These are phyloP conservation scores for Eutrema yunnanense DNA, from an alignment of 345 rosid species.

Conservation along the genomic window DNA sequence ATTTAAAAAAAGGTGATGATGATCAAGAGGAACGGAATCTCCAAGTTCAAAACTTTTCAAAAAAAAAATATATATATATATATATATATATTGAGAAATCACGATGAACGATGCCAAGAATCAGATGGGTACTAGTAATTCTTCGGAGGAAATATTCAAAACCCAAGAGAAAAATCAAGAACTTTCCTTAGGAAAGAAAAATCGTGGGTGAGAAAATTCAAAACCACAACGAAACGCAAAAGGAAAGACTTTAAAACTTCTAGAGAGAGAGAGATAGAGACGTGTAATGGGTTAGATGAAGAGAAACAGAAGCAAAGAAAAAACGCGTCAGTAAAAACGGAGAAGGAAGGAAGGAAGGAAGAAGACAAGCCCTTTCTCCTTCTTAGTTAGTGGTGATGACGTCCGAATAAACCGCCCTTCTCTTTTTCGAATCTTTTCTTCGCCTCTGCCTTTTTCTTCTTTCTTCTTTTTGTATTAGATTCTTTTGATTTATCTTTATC, in stretches of 20 bases:
- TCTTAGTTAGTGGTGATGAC: slow-evolving; percentile 29
- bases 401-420: slow-evolving; percentile 30
- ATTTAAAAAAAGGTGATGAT: neutral
- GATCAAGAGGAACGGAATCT: slow-evolving; percentile 11
- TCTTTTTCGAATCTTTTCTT: slow-evolving; percentile 23
- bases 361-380: neutral
- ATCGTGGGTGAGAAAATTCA: slow-evolving; percentile 8
- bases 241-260: neutral
- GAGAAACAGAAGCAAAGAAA: neutral
- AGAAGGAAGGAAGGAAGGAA: neutral
- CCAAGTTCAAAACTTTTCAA: neutral
- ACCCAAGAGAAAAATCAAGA: slow-evolving; percentile 12
- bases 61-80: neutral
- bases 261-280: slow-evolving; percentile 7
- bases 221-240: slow-evolving; percentile 10
- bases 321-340: slow-evolving; percentile 2
- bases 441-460: neutral
- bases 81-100: neutral
- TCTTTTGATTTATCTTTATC: slow-evolving; percentile 19
- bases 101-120: neutral
- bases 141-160: neutral
- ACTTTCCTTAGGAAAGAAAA: neutral
- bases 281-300: neutral
- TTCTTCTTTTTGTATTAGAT: neutral
- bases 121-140: neutral